A percentile compares a stretch with the other conserved stretches of the same genome.
phyloP scores from a whole-genome alignment of 208 protist genomes.

The Herpetomonas tarakana region DNA sequence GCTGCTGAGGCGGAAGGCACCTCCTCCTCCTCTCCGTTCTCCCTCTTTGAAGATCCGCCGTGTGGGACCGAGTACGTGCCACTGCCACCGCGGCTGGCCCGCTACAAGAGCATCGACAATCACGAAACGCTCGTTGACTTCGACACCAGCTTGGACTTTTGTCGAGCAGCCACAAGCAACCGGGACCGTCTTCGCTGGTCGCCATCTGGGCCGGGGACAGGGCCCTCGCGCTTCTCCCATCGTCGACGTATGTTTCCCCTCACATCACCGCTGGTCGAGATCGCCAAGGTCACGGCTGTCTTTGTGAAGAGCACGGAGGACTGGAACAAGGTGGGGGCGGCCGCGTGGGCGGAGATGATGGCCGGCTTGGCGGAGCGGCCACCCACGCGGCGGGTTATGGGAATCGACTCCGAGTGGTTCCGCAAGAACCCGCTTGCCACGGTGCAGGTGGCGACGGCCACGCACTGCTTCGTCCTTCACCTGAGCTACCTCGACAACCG shows the following conservation, averaged over 20 bases:
- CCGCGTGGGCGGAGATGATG: conserved; percentile 47
- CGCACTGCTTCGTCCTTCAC: conserved; percentile 66
- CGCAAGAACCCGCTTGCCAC: conserved; percentile 35
- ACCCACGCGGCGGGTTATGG: conserved; percentile 23
- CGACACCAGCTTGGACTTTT: no score
- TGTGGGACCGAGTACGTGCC: neutral
- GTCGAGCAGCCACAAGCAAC: no score
- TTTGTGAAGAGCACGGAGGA: conserved; percentile 22
- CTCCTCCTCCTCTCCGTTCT: no score
- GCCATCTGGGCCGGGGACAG: no score
- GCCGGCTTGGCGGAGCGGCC: conserved; percentile 15
- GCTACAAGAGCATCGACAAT: neutral
- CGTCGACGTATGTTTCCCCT: conserved; percentile 1
- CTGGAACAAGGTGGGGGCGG: conserved; percentile 24
- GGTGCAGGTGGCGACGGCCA: conserved; percentile 46
- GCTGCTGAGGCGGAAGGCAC: no score
- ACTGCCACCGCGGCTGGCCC: neutral
- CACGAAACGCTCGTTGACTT: no score
- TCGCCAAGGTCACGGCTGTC: conserved; percentile 13
- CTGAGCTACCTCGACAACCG: conserved; percentile 39
- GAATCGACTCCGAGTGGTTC: conserved; percentile 62
- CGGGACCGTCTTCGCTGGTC: no score
- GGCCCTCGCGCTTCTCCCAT: no score
- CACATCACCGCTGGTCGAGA: conserved; percentile 16
- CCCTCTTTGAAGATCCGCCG: neutral